Base-by-base conservation (phyloP, 108 stramenopile genomes). In the Pseudonitzschia pungens region DNA sequence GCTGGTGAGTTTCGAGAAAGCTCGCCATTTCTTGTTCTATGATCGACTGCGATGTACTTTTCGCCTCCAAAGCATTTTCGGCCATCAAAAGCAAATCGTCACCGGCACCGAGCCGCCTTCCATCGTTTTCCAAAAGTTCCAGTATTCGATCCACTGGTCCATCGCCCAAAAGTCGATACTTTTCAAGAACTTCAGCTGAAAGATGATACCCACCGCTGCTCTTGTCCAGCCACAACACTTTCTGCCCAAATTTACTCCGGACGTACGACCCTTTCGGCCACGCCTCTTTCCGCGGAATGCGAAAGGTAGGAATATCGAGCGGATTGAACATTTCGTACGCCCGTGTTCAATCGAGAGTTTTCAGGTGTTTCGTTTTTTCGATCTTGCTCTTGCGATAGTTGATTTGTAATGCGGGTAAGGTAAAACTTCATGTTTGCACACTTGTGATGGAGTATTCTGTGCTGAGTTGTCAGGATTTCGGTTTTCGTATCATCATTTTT, bases 101-200 rank as follows among this genome's bases (percentile, higher is more conserved):
- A 45, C 80, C 80, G n/a, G 76, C 50, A 20, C 72, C 53, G 36
- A 75, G 24, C 11, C 66, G 11, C 0, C 62, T 24, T 31, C 72
- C 76, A 48, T 83, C 79, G 51, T 77, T 27, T 14, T 81, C 66
- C 54, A 87, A 45, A 31, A 79, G 31, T 5, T 81, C 41, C 28
- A 94, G 59, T 9, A 91, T 69, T 5, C 40, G 14, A 74, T 94
- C 93, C 71, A 94, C 60, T 28, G 78, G 79, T 26, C 65, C 75
- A 71, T 94, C 93, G 10, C 93, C 93, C 43, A 88, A 54, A 0
- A 44, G 31, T 15, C 93, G 79, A 76, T 90, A 89, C 20, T 84
- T 83, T 41, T 89, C 89, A 12, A 94, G 77, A 31, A 85, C 77
- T 28, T 74, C 74, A 26, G 66, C 28, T 7, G 78, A 65, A 51